These are phyloP conservation scores for Arachnomyces sp. DNA, from an alignment of 2,329 filamentous ascomycete genomes.

Conservation along the genomic window DNA sequence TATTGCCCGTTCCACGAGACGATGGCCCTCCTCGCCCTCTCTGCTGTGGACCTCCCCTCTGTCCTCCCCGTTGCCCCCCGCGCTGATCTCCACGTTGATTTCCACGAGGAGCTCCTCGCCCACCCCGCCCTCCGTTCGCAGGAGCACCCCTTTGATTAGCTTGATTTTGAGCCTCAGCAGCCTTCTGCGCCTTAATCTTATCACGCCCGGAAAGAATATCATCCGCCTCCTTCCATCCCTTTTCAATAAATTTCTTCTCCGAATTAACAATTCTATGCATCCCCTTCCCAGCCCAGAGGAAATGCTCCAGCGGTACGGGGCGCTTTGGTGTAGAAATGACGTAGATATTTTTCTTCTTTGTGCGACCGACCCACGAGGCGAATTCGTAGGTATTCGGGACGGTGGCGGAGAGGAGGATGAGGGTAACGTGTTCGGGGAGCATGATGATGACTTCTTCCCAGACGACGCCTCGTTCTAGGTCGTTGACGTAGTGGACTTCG, in stretches of 20 bases:
- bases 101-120: slow-evolving; percentile 27
- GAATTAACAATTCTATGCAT: slow-evolving; percentile 92
- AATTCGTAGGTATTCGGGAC: slow-evolving; percentile 98
- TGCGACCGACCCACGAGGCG: slow-evolving; percentile 94
- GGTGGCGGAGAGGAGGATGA: slow-evolving; percentile 90
- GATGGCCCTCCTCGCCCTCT: slow-evolving; percentile 50
- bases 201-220: slow-evolving; percentile 72
- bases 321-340: slow-evolving; percentile 96
- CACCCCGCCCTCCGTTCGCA: slow-evolving; percentile 48
- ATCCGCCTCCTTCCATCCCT: slow-evolving; percentile 92
- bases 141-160: slow-evolving; percentile 45
- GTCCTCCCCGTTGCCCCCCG: slow-evolving; percentile 34
- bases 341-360: slow-evolving; percentile 98
- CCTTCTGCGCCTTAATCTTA: slow-evolving; percentile 55
- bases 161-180: slow-evolving; percentile 42
- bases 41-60: slow-evolving; percentile 42
- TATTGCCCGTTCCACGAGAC: slow-evolving; percentile 64
- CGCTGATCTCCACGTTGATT: slow-evolving; percentile 46
- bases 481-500: slow-evolving; percentile 98
- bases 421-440: slow-evolving; percentile 91
- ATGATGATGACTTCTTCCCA: slow-evolving; percentile 99
- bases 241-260: slow-evolving; percentile 84
- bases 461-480: slow-evolving; percentile 88
- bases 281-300: slow-evolving; percentile 86
- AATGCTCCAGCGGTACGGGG: slow-evolving; percentile 90